phyloP scores from a whole-genome alignment of 2,329 filamentous ascomycete genomes.

The Lasiodiplodia sp. region DNA sequence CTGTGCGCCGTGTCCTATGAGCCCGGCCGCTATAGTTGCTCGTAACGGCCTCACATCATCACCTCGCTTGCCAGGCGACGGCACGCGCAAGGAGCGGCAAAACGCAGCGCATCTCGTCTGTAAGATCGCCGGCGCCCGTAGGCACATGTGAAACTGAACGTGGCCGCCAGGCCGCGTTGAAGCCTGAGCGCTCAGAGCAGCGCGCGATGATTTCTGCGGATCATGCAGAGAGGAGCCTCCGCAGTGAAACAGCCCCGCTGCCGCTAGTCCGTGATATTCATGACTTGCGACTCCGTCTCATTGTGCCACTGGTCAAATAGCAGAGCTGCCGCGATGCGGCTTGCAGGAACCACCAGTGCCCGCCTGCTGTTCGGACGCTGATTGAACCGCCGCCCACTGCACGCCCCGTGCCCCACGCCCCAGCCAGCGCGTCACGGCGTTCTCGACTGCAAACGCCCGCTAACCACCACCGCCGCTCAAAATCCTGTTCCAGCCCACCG shows the following conservation, averaged over 20 bases:
- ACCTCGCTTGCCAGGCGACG: slow-evolving; percentile 22
- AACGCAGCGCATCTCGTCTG: slow-evolving; percentile 16
- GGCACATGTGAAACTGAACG: slow-evolving; percentile 25
- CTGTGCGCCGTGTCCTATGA: slow-evolving; percentile 5
- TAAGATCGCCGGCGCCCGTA: slow-evolving; percentile 20
- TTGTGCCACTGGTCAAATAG: slow-evolving; percentile 26
- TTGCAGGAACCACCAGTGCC: slow-evolving; percentile 19
- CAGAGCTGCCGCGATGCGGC: slow-evolving; percentile 10
- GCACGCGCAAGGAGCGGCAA: slow-evolving; percentile 21
- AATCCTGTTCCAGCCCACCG: slow-evolving; percentile 13
- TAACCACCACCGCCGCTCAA: slow-evolving; percentile 23
- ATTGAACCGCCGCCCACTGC: slow-evolving; percentile 20
- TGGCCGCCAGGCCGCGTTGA: slow-evolving; percentile 17
- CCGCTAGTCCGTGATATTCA: slow-evolving; percentile 29
- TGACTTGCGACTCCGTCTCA: slow-evolving; percentile 26
- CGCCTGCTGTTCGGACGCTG: slow-evolving; percentile 14
- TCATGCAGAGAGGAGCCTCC: slow-evolving; percentile 29
- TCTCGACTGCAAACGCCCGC: slow-evolving; percentile 27
- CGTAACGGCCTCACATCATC: slow-evolving; percentile 12
- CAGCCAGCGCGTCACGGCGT: slow-evolving; percentile 20
- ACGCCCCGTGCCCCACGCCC: slow-evolving; percentile 26
- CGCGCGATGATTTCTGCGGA: slow-evolving; percentile 27
- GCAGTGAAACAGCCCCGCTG: slow-evolving; percentile 31
- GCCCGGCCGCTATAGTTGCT: slow-evolving; percentile 4
- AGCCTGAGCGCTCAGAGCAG: slow-evolving; percentile 9